phyloP scores from a whole-genome alignment of 164 flowering plant species.

The Pachysandra terminalis region DNA sequence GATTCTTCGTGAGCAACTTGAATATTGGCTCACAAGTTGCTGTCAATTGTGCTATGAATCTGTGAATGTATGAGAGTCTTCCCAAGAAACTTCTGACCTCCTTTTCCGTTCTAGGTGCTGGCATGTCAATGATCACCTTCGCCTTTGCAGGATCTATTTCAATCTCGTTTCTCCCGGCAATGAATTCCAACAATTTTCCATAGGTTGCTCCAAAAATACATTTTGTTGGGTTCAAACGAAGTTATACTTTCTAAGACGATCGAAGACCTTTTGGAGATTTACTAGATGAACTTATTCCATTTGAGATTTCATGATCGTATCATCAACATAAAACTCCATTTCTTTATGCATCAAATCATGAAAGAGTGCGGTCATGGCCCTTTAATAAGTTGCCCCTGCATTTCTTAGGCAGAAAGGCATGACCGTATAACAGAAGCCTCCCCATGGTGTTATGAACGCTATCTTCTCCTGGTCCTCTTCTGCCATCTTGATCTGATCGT shows the following conservation, averaged over 20 bases:
- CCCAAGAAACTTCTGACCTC: background rate
- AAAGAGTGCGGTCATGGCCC: background rate
- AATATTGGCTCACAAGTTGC: constrained; percentile 2
- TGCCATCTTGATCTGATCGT: constrained; percentile 12
- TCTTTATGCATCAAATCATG: constrained; percentile 3
- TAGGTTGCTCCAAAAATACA: background rate
- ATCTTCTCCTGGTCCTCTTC: background rate
- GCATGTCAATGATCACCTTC: background rate
- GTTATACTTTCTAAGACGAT: background rate
- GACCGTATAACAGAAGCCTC: background rate
- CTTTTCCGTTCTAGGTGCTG: background rate
- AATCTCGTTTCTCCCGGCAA: background rate
- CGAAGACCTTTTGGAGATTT: background rate
- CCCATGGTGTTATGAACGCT: background rate
- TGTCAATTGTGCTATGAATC: constrained; percentile 1
- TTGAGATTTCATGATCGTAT: background rate
- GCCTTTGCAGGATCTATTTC: background rate
- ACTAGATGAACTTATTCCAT: background rate
- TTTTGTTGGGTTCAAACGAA: background rate
- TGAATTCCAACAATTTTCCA: constrained; percentile 3
- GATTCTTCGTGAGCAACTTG: background rate
- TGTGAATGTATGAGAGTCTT: background rate
- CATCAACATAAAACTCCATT: constrained; percentile 4
- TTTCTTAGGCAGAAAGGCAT: background rate
- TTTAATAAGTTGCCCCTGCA: constrained; percentile 8